Percentiles rank a stretch among this genome's conserved stretches.
Evolutionary conservation across 495 filamentous ascomycete genomes (phyloP).

Genomic region (Parathielavia hyrcaniae): DNA sequence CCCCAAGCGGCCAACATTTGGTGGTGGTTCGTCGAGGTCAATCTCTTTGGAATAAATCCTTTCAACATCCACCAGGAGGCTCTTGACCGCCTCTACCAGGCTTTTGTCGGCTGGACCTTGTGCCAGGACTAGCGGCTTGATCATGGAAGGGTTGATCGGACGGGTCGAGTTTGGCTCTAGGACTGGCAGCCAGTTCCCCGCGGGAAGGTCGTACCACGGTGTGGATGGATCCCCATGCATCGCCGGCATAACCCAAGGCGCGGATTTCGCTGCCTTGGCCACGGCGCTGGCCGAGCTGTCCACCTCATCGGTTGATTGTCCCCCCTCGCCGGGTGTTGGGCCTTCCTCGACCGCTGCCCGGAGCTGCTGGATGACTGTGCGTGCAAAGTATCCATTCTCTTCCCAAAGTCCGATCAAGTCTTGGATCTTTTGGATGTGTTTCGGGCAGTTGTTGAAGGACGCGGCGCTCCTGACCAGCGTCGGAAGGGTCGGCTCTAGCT

Average conservation of each 20-base stretch:
- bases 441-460: constrained; percentile 56
- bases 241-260: constrained; percentile 64
- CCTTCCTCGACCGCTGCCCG: constrained; percentile 50
- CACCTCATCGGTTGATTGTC: neutral
- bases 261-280: constrained; percentile 43
- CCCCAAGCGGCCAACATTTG: constrained; percentile 68
- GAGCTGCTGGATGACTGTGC: constrained; percentile 54
- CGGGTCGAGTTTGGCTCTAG: constrained; percentile 68
- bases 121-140: constrained; percentile 67
- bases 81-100: constrained; percentile 60
- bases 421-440: constrained; percentile 59
- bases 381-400: constrained; percentile 59
- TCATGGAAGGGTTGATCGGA: constrained; percentile 62
- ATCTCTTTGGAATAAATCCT: constrained; percentile 50
- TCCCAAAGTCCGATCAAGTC: constrained; percentile 70
- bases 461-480: constrained; percentile 57
- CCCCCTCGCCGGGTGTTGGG: constrained; percentile 15
- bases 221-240: constrained; percentile 69
- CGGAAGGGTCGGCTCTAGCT: constrained; percentile 55
- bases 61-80: constrained; percentile 61
- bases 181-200: constrained; percentile 71
- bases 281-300: constrained; percentile 14
- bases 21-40: constrained; percentile 26
- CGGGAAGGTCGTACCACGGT: constrained; percentile 80
- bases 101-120: constrained; percentile 64